Evolutionary conservation across 768 basidiomycete species (phyloP).

Genomic region (Cubamyces lactineus): DNA sequence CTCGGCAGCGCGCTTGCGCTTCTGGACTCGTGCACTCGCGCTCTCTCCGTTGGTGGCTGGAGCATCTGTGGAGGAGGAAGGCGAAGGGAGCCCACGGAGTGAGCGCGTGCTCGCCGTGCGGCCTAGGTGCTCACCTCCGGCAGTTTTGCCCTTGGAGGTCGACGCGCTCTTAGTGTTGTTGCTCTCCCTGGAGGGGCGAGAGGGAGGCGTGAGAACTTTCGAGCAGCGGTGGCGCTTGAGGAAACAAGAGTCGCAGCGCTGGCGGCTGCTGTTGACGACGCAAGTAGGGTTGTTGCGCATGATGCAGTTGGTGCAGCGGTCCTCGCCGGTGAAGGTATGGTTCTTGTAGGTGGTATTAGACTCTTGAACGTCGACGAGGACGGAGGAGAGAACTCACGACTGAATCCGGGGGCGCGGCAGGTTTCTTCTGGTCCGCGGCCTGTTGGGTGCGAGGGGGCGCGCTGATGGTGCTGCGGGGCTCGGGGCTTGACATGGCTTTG

Average conservation of each 20-base stretch:
- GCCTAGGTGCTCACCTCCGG: constrained; percentile 14
- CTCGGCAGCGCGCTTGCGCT: constrained; percentile 24
- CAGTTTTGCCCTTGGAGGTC: constrained; percentile 20
- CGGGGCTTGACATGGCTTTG: constrained; percentile 19
- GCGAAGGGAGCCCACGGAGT: constrained; percentile 10
- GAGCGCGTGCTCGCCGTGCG: constrained; percentile 11
- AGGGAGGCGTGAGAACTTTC: constrained; percentile 26
- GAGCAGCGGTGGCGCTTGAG: constrained; percentile 24
- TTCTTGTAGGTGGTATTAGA: background rate
- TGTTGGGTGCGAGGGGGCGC: constrained; percentile 18
- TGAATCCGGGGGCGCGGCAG: constrained; percentile 11
- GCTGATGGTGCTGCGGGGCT: constrained; percentile 24
- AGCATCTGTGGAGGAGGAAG: constrained; percentile 16
- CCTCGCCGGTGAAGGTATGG: constrained; percentile 22
- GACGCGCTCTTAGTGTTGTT: constrained; percentile 14
- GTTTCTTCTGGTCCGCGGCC: constrained; percentile 16
- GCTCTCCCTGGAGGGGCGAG: constrained; percentile 20
- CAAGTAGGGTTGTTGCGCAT: constrained; percentile 22
- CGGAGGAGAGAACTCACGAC: constrained; percentile 15
- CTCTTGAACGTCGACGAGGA: background rate
- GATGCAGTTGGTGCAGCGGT: constrained; percentile 24
- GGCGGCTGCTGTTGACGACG: constrained; percentile 26
- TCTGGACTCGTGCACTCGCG: constrained; percentile 20
- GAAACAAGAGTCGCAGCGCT: constrained; percentile 26
- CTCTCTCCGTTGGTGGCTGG: constrained; percentile 20